Conservation (phyloP, 2,329 filamentous ascomycete genomes). For the Aspergillus costaricaensis region DNA sequence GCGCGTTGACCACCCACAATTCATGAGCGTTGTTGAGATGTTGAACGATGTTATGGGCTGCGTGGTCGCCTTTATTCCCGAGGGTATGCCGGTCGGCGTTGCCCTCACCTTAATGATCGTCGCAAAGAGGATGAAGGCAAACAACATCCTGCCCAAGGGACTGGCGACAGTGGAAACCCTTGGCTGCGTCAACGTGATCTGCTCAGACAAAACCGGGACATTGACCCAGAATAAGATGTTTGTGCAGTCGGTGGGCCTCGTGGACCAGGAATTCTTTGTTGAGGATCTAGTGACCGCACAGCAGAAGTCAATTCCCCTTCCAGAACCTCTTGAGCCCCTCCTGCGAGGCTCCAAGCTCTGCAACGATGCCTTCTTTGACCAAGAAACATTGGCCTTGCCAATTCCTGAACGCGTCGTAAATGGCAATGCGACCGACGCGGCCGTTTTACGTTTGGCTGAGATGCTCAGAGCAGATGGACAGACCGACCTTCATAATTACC, state of each 20-base stretch:
- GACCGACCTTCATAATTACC: conserved; percentile 60
- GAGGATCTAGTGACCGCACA: conserved; percentile 19
- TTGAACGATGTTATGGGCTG: conserved; percentile 74
- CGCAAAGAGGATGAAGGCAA: conserved; percentile 73
- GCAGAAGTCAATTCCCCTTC: conserved; percentile 17
- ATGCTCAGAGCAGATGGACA: conserved; percentile 60
- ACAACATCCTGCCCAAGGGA: conserved; percentile 77
- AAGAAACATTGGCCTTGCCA: conserved; percentile 61
- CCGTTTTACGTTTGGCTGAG: conserved; percentile 72
- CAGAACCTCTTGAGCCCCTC: conserved; percentile 58
- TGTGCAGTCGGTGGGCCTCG: conserved; percentile 46
- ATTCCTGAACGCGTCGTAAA: conserved; percentile 65
- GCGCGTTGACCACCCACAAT: conserved; percentile 63
- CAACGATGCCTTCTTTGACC: conserved; percentile 75
- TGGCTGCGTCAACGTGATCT: conserved; percentile 72
- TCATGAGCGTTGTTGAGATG: conserved; percentile 70
- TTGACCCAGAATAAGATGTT: conserved; percentile 68
- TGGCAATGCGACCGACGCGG: conserved; percentile 76
- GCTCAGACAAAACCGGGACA: conserved; percentile 73
- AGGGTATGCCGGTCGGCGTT: conserved; percentile 70
- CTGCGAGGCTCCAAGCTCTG: conserved; percentile 67
- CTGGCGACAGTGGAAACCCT: conserved; percentile 77
- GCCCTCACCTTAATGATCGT: conserved; percentile 74
- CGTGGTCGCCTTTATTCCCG: conserved; percentile 76
- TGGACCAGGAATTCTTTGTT: conserved; percentile 26